A percentile compares a stretch with the other conserved stretches of the same genome.
These are phyloP conservation scores for Phaffia australis DNA, from an alignment of 768 basidiomycete genomes.

Conservation along the genomic window DNA sequence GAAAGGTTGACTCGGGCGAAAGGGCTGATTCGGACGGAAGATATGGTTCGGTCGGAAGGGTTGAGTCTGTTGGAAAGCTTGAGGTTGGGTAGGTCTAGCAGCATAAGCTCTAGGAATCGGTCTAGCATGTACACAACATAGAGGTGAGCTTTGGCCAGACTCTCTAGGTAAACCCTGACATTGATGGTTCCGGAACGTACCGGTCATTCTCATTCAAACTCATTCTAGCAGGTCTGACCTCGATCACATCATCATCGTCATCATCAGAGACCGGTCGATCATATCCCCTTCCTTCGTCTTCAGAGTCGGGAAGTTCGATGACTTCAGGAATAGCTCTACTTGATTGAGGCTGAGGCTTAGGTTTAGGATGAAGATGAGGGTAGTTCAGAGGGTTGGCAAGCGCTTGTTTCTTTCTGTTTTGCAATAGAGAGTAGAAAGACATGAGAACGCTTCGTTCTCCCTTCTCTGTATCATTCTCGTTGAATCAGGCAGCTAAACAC, in stretches of 20 bases:
- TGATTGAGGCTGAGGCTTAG: background rate
- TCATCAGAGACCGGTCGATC: constrained; percentile 2
- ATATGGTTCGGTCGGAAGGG: background rate
- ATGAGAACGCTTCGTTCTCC: too few species aligned
- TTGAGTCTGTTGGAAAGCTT: background rate
- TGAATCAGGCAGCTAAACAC: too few species aligned
- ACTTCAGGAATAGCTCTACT: constrained; percentile 5
- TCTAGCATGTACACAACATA: background rate
- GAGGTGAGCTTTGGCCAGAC: background rate
- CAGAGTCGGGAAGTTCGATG: constrained; percentile 8
- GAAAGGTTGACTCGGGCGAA: constrained; percentile 1
- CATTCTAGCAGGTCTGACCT: background rate
- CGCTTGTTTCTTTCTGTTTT: constrained; percentile 17
- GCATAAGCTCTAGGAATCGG: background rate
- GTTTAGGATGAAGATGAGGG: constrained; percentile 8
- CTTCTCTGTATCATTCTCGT: too few species aligned
- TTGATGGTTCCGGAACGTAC: background rate
- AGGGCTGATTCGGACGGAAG: background rate
- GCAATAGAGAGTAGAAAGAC: too few species aligned
- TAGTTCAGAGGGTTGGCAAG: constrained; percentile 11
- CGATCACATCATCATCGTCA: constrained; percentile 5
- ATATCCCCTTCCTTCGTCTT: constrained; percentile 5
- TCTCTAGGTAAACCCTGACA: background rate
- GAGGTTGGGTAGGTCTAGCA: background rate
- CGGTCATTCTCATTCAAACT: background rate